A percentile compares a stretch with the other conserved stretches of the same genome.
phyloP scores from a whole-genome alignment of 176 grass and related monocot genomes.

The Oryza australiensis region DNA sequence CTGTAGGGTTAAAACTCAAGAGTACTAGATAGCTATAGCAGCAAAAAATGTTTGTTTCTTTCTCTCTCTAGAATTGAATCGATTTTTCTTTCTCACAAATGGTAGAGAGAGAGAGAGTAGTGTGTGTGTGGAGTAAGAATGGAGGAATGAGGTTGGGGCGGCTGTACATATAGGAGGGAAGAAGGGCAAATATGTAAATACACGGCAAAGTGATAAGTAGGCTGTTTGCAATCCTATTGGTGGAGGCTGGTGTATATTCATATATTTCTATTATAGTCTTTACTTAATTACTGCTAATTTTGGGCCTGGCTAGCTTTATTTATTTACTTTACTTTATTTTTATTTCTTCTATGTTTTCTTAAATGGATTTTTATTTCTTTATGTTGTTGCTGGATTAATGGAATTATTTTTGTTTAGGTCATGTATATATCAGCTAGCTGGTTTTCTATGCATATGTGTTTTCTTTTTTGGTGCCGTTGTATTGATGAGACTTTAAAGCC shows the following conservation, averaged over 20 bases:
- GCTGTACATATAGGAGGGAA: neutral
- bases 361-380: neutral
- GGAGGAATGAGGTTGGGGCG: neutral
- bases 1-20: neutral
- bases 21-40: neutral
- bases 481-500: conserved; percentile 78
- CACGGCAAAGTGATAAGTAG: neutral
- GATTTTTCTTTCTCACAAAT: neutral
- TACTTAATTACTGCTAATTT: conserved; percentile 28
- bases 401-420: neutral
- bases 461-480: conserved; percentile 52
- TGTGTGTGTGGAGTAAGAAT: neutral
- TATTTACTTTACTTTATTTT: neutral
- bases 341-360: neutral
- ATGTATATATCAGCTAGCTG: neutral
- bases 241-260: conserved; percentile 27
- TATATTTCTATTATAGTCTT: neutral
- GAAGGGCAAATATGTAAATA: neutral
- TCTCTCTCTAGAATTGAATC: neutral
- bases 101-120: neutral
- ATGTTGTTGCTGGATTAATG: neutral
- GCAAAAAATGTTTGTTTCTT: neutral
- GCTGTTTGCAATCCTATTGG: conserved; percentile 36
- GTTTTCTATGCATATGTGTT: conserved; percentile 13
- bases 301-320: neutral